These are phyloP conservation scores for Geotrichum histeridarum DNA, from an alignment of 1,139 yeast species.

Conservation along the genomic window DNA sequence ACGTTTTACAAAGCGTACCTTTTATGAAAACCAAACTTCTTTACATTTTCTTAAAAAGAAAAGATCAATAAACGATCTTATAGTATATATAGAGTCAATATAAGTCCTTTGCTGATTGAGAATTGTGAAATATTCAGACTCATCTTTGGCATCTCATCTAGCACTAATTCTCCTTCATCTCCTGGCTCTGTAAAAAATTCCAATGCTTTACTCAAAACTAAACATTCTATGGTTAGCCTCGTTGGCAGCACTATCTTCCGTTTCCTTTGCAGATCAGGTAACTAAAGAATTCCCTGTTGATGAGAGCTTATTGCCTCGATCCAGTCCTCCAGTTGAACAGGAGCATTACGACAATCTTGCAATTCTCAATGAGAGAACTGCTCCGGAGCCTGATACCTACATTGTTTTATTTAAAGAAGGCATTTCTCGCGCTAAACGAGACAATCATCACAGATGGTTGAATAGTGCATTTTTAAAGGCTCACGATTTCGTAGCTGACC, in stretches of 20 bases:
- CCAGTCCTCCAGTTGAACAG: not conserved
- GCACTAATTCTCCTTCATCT: no score
- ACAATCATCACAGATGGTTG: slow-evolving; percentile 23
- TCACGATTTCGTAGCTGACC: slow-evolving; percentile 2
- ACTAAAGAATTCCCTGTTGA: not conserved
- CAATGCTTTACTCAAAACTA: not conserved
- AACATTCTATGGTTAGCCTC: not conserved
- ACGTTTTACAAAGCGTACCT: no score
- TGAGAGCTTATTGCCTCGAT: no score
- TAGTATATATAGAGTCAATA: no score
- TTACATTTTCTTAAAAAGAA: no score
- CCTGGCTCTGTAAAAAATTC: no score
- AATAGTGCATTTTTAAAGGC: slow-evolving; percentile 4
- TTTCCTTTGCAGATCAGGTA: not conserved
- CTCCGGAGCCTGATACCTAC: not conserved
- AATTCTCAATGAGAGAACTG: not conserved
- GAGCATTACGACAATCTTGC: not conserved
- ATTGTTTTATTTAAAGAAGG: slow-evolving; percentile 15
- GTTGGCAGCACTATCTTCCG: not conserved
- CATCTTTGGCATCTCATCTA: no score
- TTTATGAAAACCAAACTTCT: no score
- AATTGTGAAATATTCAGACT: no score
- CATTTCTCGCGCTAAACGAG: slow-evolving; percentile 14
- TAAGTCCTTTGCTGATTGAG: no score
- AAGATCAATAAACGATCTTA: no score